Evolutionary conservation across 306 rosid genomes (phyloP).

Genomic region (Heteromeles arbutifolia): DNA sequence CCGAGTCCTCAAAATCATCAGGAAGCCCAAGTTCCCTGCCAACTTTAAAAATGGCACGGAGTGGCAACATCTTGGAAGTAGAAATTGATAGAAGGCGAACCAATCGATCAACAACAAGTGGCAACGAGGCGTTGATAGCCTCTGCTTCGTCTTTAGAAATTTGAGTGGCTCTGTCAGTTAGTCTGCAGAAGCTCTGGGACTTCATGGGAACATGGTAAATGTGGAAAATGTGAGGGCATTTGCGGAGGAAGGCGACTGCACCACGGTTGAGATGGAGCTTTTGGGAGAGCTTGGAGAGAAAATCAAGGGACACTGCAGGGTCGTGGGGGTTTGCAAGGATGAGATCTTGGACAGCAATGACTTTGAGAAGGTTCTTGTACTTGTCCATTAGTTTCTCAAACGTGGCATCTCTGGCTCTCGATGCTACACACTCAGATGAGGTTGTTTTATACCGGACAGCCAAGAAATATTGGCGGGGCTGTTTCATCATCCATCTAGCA

Average conservation of each 20-base stretch:
- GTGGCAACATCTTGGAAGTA: conserved; percentile 60
- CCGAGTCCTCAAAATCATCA: conserved; percentile 82
- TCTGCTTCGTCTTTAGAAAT: conserved; percentile 43
- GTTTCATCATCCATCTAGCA: conserved; percentile 28
- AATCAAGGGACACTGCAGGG: conserved; percentile 58
- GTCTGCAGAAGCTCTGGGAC: conserved; percentile 53
- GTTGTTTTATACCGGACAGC: conserved; percentile 53
- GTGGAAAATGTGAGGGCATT: conserved; percentile 72
- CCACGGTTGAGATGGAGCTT: conserved; percentile 85
- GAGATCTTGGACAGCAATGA: conserved; percentile 72
- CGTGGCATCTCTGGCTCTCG: conserved; percentile 80
- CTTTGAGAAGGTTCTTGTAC: conserved; percentile 74
- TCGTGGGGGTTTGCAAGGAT: conserved; percentile 67
- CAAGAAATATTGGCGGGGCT: conserved; percentile 10
- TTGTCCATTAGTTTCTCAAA: conserved; percentile 90
- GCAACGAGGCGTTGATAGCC: conserved; percentile 54
- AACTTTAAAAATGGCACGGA: conserved; percentile 76
- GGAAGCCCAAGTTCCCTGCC: conserved; percentile 94
- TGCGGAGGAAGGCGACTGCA: conserved; percentile 64
- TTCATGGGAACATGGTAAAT: conserved; percentile 60
- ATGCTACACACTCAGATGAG: conserved; percentile 58
- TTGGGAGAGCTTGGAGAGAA: conserved; percentile 75
- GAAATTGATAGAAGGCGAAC: conserved; percentile 71
- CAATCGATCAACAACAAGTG: conserved; percentile 54
- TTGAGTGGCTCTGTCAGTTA: conserved; percentile 53